Evolutionary conservation across 768 basidiomycete genomes (phyloP), one percentile per base, ranked within the genome.

Genomic region (Kwoniella heveanensis): DNA sequence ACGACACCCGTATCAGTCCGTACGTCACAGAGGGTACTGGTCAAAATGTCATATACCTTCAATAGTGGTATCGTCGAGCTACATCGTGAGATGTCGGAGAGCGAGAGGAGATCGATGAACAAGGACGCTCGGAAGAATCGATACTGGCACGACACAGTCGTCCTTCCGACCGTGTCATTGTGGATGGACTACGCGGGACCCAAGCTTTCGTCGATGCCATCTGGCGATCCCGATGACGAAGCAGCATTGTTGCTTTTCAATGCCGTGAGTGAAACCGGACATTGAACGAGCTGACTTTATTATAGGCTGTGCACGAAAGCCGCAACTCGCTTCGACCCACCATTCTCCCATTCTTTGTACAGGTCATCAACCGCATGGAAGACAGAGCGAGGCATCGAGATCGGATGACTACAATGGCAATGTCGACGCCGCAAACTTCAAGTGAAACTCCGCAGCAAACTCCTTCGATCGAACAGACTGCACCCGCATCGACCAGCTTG

Each of bases 41-140:
- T 73, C 54, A 71, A 10, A 84, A 88, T 72, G 89, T 95, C 88
- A 0, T 82, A 94, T 62, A 86, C 84, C 3, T 97, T 97, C 79
- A 83, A 85, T 61, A 95, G 91, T 66, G 95, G 95, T 29, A 86
- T 88, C 75, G 88, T 97, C 21, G 85, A 87, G 54, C 83, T 92
- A 49, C 87, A 89, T 71, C 87, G 85, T 77, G 81, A 57, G 83
- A 19, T 65, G 19, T 32, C 59, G 37, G 39, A 55, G 9, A 48
- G 27, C 54, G 56, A 70, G 27, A 30, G 27, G 46, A 54, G 51
- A 10, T 53, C 62, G 19, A 32, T 70, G 47, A 60, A 54, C 59
- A n/a, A 67, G 49, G 80, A 68, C 85, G 86, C 51, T 80, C 80
- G 29, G 80, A 82, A n/a, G 87, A 37, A 24, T 86, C 59, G 85